Base-by-base conservation (phyloP, 2,329 filamentous ascomycete genomes). In the Amauroascus niger region DNA sequence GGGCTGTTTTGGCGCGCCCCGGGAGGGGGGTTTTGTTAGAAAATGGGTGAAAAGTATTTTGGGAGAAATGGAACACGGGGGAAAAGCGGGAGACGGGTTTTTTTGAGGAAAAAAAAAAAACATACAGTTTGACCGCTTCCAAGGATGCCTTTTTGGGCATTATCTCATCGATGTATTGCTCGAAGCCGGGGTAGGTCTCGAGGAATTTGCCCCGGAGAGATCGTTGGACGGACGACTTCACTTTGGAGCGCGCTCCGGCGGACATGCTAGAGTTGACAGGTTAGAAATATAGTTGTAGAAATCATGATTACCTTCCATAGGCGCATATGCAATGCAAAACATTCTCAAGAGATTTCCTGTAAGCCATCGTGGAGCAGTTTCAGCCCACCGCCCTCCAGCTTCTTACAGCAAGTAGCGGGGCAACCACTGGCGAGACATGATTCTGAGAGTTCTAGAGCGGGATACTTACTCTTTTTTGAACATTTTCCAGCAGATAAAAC, bases 201-300 rank as follows among this genome's bases (percentile, higher is more conserved):
- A 93, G 76, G 61, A 97, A 80, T 65, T 87, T 87, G 64, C 84
- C 79, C 62, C 93, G 87, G 63, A 98, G 84, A 59, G 77, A 81
- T 65, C 93, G 87, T 76, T 96, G 90, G 54, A 88, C 88, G 22
- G 89, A 95, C 60, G 91, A 96, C 75, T 97, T 98, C 72, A 97
- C 88, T 78, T 97, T 97, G 63, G 89, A 88, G 75, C 53, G 46
- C 59, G 58, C 60, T 44, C 53, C 41, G 45, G 22, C 16, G 9
- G 54, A 60, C 53, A 49, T 57, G 57, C 55, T 55, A 13, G 1
- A 1, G 24, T 33, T 13, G 39, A 16, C 6, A 3, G 9, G 26
- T 51, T 35, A 51, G 49, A 16, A 51, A 9, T n/a, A 18, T 7
- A 24, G 26, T 16, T 24, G 3, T 30, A 22, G 6, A 45, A 5